These are phyloP conservation scores for Podospora appendiculata DNA, from an alignment of 495 filamentous ascomycete species.

Conservation along the genomic window DNA sequence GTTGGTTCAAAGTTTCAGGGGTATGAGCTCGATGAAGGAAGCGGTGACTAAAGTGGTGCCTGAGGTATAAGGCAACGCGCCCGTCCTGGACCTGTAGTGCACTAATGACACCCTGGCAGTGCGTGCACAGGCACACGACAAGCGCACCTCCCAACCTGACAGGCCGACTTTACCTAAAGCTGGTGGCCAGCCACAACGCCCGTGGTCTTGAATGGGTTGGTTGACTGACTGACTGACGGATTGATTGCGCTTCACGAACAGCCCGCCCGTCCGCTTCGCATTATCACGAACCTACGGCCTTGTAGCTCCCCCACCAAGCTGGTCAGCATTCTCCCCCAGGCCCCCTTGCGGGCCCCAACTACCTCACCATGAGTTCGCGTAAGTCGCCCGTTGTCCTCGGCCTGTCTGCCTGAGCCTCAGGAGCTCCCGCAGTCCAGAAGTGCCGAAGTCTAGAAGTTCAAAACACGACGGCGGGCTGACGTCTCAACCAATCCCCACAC, in stretches of 20 bases:
- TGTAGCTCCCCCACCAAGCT: conserved; percentile 10
- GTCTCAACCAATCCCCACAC: conserved; percentile 4
- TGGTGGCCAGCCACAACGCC: not conserved
- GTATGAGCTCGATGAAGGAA: no score
- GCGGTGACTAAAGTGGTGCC: no score
- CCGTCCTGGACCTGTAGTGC: no score
- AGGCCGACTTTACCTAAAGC: not conserved
- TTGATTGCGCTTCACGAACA: not conserved
- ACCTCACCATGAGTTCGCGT: conserved; percentile 39
- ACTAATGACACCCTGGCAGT: no score
- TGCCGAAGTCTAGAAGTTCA: not conserved
- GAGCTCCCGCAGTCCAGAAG: no score
- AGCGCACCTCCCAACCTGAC: no score
- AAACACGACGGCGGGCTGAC: not conserved
- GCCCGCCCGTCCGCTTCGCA: not conserved
- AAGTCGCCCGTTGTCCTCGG: conserved; percentile 11
- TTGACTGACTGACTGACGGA: no score
- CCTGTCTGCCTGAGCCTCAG: no score
- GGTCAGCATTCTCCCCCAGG: conserved; percentile 30
- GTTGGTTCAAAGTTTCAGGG: no score
- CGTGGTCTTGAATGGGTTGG: not conserved
- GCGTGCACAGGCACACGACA: no score
- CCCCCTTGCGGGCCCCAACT: conserved; percentile 32
- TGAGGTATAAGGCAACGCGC: no score
- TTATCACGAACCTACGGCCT: not conserved